Percentiles rank a stretch among this genome's conserved stretches.
Conservation (phyloP, 2,329 filamentous ascomycete genomes). For the Penicillium concentricum region DNA sequence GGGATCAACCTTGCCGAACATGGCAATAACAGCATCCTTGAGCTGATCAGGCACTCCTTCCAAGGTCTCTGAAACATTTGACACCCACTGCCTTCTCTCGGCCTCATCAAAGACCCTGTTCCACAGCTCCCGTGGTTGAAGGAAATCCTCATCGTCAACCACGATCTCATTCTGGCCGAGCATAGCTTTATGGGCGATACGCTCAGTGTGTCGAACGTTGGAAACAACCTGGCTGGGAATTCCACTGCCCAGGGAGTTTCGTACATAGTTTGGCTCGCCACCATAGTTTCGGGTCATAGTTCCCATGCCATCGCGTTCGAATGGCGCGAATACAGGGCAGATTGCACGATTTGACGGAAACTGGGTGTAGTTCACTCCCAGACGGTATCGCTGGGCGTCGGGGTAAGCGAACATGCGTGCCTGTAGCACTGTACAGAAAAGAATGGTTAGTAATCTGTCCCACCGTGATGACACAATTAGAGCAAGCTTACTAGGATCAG, state of each 20-base stretch:
- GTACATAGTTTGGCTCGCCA: constrained; percentile 57
- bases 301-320: constrained; percentile 43
- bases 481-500: constrained; percentile 52
- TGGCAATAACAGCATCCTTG: constrained; percentile 11
- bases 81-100: constrained; percentile 21
- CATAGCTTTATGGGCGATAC: constrained; percentile 18
- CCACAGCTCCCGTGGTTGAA: constrained; percentile 34
- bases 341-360: constrained; percentile 41
- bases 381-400: constrained; percentile 48
- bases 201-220: constrained; percentile 23
- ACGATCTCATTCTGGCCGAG: constrained; percentile 26
- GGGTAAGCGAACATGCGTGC: constrained; percentile 61
- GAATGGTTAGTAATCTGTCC: background rate
- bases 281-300: constrained; percentile 55
- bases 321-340: constrained; percentile 52
- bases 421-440: constrained; percentile 51
- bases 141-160: constrained; percentile 32
- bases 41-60: constrained; percentile 23
- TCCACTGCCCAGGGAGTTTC: constrained; percentile 26
- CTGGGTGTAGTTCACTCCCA: constrained; percentile 44
- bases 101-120: constrained; percentile 27
- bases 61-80: constrained; percentile 25
- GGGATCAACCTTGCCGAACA: constrained; percentile 14
- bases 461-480: background rate
- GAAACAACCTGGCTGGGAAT: constrained; percentile 15